A percentile compares a stretch with the other conserved stretches of the same genome.
Evolutionary conservation across 169 alveolate genomes (phyloP).

Genomic region (Plasmodium coatneyi): DNA sequence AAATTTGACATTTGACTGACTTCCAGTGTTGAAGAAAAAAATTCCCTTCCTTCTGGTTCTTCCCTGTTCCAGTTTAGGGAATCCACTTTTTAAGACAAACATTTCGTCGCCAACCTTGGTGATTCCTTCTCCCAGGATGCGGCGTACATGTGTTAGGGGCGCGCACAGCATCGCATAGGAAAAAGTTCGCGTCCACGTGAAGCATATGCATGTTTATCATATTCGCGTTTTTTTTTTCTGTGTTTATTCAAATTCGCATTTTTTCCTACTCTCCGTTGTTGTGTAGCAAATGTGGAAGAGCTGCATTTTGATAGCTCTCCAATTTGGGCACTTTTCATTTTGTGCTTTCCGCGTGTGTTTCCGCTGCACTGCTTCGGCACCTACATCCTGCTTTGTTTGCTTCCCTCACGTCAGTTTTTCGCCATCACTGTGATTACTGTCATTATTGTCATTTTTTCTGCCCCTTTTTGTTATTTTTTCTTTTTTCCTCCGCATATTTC

Average conservation of each 20-base stretch:
- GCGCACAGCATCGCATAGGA: background rate
- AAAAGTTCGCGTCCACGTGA: background rate
- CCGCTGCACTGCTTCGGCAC: background rate
- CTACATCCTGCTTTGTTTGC: background rate
- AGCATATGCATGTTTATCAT: background rate
- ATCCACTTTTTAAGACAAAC: slow-evolving; percentile 57
- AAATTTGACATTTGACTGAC: slow-evolving; percentile 9
- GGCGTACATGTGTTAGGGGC: background rate
- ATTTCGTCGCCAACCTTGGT: background rate
- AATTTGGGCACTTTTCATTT: background rate
- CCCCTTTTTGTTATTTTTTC: background rate
- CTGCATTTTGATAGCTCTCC: background rate
- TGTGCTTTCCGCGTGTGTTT: background rate
- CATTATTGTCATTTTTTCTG: background rate
- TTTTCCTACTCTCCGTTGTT: background rate
- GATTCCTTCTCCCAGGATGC: slow-evolving; percentile 6
- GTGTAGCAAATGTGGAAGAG: background rate
- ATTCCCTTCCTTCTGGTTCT: background rate
- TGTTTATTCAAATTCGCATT: background rate
- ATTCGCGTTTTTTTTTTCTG: background rate
- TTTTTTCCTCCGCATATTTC: background rate
- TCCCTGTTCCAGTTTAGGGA: background rate
- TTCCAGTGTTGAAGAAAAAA: slow-evolving; percentile 12
- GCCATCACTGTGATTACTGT: background rate
- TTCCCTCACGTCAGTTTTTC: background rate